Evolutionary conservation across 176 grass and related monocot genomes (phyloP).

Genomic region (Aegilops speltoides): DNA sequence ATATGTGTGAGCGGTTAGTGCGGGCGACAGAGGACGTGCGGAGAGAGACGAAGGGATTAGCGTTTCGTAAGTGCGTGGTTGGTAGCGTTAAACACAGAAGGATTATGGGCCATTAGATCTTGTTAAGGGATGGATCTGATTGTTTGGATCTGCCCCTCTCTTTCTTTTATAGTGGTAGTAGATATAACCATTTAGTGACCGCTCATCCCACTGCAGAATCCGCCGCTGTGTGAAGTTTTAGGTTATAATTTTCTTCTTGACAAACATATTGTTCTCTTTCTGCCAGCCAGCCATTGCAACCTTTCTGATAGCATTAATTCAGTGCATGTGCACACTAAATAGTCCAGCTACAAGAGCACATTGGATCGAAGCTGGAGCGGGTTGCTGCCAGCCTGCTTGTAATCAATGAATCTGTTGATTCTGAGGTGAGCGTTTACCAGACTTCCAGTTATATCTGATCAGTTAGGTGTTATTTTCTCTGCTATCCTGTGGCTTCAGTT

Average conservation of each 20-base stretch:
- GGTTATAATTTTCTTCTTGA: background rate
- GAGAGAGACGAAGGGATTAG: no score
- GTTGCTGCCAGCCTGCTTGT: slow-evolving; percentile 25
- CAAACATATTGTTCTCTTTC: background rate
- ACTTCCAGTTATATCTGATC: slow-evolving; percentile 25
- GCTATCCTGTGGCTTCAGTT: slow-evolving; percentile 17
- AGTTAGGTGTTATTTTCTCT: slow-evolving; percentile 2
- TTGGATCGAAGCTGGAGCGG: slow-evolving; percentile 26
- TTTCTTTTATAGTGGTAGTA: no score
- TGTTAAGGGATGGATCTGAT: no score
- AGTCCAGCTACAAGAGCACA: slow-evolving; percentile 10
- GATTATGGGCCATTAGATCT: no score
- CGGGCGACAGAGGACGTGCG: no score
- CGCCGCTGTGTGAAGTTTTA: background rate
- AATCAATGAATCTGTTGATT: slow-evolving; percentile 29
- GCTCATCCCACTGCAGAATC: background rate
- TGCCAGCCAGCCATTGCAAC: background rate
- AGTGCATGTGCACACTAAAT: slow-evolving; percentile 17
- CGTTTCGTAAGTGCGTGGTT: no score
- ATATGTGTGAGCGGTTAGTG: no score
- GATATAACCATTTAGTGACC: background rate
- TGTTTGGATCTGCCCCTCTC: no score
- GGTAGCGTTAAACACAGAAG: no score
- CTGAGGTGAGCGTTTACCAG: slow-evolving; percentile 25
- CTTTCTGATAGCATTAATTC: slow-evolving; percentile 13